These are phyloP conservation scores for Grigorovia jiainica DNA, from an alignment of 805 yeast genomes.

Conservation along the genomic window DNA sequence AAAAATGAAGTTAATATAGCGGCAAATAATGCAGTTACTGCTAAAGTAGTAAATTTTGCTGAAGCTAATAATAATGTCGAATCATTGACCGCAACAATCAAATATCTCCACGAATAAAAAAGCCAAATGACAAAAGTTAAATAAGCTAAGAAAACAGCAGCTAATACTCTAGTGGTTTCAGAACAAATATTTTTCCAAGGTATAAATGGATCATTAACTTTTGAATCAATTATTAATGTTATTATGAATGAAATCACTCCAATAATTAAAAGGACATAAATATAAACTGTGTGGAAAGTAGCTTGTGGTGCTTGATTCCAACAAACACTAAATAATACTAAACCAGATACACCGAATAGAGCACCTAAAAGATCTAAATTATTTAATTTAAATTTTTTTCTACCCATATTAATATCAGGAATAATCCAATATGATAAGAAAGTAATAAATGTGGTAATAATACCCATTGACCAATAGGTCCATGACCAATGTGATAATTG, in stretches of 20 bases:
- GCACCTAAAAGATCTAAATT: slow-evolving; percentile 37
- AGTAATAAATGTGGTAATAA: slow-evolving; percentile 30
- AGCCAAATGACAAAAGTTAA: slow-evolving; percentile 52
- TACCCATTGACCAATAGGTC: slow-evolving; percentile 42
- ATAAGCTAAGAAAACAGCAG: slow-evolving; percentile 32
- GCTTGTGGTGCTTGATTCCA: slow-evolving; percentile 61
- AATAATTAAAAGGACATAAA: slow-evolving; percentile 41
- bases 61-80: slow-evolving; percentile 36
- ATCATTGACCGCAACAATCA: slow-evolving; percentile 35
- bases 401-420: not conserved
- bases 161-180: slow-evolving; percentile 2
- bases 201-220: slow-evolving; percentile 38
- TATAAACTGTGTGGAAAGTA: slow-evolving; percentile 49
- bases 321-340: slow-evolving; percentile 48
- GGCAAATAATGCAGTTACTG: slow-evolving; percentile 43
- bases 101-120: slow-evolving; percentile 41
- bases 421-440: slow-evolving; percentile 30
- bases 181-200: slow-evolving; percentile 27
- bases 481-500: slow-evolving; percentile 51
- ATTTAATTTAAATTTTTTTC: not conserved
- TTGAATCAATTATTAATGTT: slow-evolving; percentile 32
- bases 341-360: slow-evolving; percentile 41
- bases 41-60: slow-evolving; percentile 33
- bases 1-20: slow-evolving; percentile 26
- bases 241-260: slow-evolving; percentile 33